Evolutionary conservation across 2,329 filamentous ascomycete genomes (phyloP).

Genomic region (Fusarium praegraminearum): DNA sequence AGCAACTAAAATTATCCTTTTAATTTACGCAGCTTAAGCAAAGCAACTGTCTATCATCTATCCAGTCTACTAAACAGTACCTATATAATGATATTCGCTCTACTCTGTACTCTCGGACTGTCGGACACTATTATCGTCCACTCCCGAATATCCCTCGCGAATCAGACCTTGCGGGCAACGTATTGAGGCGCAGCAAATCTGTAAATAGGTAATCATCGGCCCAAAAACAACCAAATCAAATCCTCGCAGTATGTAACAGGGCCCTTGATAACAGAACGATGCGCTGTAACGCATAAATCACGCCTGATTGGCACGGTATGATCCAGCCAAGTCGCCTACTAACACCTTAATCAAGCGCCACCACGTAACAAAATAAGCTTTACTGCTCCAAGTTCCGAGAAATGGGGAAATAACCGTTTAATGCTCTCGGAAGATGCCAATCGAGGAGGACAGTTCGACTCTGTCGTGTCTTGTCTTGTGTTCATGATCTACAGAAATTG

Average conservation of each 20-base stretch:
- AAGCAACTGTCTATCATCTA: not conserved
- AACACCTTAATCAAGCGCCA: conserved; percentile 30
- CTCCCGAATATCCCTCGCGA: not conserved
- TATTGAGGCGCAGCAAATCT: conserved; percentile 34
- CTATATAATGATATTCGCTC: not conserved
- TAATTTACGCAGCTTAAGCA: conserved; percentile 3
- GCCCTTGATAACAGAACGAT: conserved; percentile 6
- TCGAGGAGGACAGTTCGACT: not conserved
- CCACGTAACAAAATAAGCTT: conserved; percentile 25
- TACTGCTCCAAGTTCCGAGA: conserved; percentile 2
- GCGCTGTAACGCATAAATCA: conserved; percentile 1
- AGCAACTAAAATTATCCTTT: not conserved
- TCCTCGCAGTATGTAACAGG: conserved; percentile 9
- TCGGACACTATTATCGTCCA: not conserved
- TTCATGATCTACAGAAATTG: conserved; percentile 1
- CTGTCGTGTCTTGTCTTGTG: not conserved
- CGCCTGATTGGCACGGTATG: conserved; percentile 24
- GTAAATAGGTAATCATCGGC: conserved; percentile 5
- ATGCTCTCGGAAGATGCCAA: not conserved
- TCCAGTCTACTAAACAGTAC: not conserved
- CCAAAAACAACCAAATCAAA: conserved; percentile 8
- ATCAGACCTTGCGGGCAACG: not conserved
- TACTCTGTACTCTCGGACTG: not conserved
- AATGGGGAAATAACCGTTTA: conserved; percentile 11
- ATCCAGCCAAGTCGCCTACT: conserved; percentile 24